Conservation (phyloP, 345 rosid genomes). For the Balakata baccata region DNA sequence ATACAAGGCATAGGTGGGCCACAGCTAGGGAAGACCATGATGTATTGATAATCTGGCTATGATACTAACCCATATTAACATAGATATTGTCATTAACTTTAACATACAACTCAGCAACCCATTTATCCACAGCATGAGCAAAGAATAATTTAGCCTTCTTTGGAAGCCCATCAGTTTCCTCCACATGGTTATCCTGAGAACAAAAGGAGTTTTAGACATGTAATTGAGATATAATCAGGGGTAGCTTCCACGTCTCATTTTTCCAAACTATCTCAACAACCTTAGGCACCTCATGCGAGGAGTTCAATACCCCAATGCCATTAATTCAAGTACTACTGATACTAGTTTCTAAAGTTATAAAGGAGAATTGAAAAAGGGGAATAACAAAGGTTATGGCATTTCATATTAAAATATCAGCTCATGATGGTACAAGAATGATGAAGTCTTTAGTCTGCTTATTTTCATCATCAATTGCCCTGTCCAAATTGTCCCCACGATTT, state of each 20-base stretch:
- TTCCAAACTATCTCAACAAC: background rate
- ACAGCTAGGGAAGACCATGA: background rate
- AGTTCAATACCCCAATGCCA: background rate
- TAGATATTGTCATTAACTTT: constrained; percentile 75
- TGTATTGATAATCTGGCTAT: background rate
- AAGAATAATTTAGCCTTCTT: constrained; percentile 54
- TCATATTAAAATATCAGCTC: constrained; percentile 11
- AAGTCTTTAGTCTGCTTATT: constrained; percentile 62
- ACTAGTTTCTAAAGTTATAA: background rate
- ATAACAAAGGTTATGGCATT: background rate
- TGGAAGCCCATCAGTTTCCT: constrained; percentile 45
- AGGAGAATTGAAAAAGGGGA: background rate
- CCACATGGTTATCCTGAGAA: constrained; percentile 53
- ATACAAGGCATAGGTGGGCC: background rate
- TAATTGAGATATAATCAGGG: constrained; percentile 9
- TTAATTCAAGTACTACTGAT: background rate
- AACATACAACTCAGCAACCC: constrained; percentile 72
- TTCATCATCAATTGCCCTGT: constrained; percentile 59
- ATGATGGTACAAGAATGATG: constrained; percentile 57
- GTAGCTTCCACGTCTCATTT: background rate
- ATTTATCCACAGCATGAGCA: constrained; percentile 46
- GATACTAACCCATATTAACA: constrained; percentile 55
- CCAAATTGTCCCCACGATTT: constrained; percentile 55
- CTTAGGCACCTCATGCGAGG: background rate
- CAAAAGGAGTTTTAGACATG: constrained; percentile 5